Evolutionary conservation across 2,329 filamentous ascomycete genomes (phyloP), one percentile per base, ranked within the genome.

Genomic region (Diaporthe citriasiana): DNA sequence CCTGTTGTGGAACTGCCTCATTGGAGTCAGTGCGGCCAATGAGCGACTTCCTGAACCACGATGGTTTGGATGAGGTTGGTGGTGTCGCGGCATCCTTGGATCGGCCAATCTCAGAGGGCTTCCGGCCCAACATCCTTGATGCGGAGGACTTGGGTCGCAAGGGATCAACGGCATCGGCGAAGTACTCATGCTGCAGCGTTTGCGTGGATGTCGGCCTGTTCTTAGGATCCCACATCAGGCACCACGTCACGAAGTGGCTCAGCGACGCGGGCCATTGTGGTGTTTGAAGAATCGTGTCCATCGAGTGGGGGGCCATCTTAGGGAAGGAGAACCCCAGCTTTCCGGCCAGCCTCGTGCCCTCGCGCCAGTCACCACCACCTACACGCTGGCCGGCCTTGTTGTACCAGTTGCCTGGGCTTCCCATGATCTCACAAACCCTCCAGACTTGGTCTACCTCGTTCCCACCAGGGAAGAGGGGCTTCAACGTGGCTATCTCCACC

Each of bases 371-470:
- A 80, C 97, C 97, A 80, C 97, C 97, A 72, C 97, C 97, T 38
- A 99, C 94, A 77, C 93, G 93, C 35, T 89, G 88, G 33, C 95
- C 95, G 7, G 94, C 88, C 84, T 98, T 98, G 87, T 94, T 98
- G 82, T 97, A 97, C 97, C 97, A 99, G 85, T 96, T 96, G 57
- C 97, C 97, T 3, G 97, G 97, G 85, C 96, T 98, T 66, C 97
- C 97, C 97, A 99, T 99, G 74, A 99, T 98, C 83, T 99, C 97
- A 82, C 97, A 99, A 0, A 99, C 94, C 78, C 97, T 93, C 97
- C 97, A 99, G 1, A 99, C 97, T 83, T 99, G 97, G 79, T 99
- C 97, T 1, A 99, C 97, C 85, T 99, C 97, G 82, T 99, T 99
- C 80, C 95, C 95, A 79, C 97, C 97, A 15, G 97, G 97, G 87